phyloP scores from a whole-genome alignment of 306 rosid species.

The Vachellia pachyceras region DNA sequence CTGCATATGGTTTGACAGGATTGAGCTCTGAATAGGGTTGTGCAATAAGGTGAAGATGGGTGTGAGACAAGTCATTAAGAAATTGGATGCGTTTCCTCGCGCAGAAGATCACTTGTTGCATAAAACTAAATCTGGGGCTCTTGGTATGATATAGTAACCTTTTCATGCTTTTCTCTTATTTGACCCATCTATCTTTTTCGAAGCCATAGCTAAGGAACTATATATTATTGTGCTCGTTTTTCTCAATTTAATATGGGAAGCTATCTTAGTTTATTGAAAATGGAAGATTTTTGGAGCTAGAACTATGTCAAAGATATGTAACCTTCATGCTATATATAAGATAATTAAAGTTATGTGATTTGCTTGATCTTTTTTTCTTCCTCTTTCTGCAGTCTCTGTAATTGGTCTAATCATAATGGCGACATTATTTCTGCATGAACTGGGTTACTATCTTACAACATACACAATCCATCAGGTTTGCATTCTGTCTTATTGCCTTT shows the following conservation, averaged over 20 bases:
- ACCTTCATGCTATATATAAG: not conserved
- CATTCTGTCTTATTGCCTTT: not conserved
- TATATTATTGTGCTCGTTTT: not conserved
- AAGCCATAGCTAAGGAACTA: not conserved
- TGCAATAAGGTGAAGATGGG: conserved; percentile 59
- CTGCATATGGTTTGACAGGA: conserved; percentile 4
- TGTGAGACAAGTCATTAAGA: conserved; percentile 71
- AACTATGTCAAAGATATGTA: not conserved
- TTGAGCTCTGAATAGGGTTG: conserved; percentile 10
- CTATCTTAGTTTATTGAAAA: not conserved
- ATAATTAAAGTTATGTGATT: not conserved
- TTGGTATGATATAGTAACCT: conserved; percentile 53
- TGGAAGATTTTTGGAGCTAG: not conserved
- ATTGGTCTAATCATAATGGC: conserved; percentile 82
- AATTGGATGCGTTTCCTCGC: conserved; percentile 95
- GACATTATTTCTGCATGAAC: conserved; percentile 83
- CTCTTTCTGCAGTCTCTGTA: conserved; percentile 61
- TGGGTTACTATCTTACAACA: conserved; percentile 83
- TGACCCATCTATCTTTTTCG: not conserved
- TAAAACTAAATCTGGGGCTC: conserved; percentile 96
- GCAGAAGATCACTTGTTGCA: conserved; percentile 93
- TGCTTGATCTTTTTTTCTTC: not conserved
- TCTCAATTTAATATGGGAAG: not conserved
- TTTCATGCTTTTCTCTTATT: not conserved
- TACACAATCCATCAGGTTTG: conserved; percentile 88